Conservation (phyloP, 2,329 filamentous ascomycete genomes). For the Pyrenochaeta sp. region DNA sequence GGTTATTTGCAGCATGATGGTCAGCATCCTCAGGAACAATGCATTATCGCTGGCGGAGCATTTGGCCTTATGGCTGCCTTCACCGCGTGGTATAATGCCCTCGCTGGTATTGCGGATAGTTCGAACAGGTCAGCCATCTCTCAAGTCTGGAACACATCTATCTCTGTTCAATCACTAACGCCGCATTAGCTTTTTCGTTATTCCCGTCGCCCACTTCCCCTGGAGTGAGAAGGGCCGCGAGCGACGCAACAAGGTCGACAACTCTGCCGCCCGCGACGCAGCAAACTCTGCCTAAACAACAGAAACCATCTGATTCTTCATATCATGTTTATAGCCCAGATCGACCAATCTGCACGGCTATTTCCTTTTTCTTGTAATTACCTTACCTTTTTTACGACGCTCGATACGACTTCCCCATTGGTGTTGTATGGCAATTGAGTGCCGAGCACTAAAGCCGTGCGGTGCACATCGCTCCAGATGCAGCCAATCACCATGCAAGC, state of each 20-base stretch:
- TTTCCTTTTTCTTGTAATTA: no score
- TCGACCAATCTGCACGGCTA: no score
- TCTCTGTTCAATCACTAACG: no score
- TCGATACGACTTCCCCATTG: no score
- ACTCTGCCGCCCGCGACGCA: conserved; percentile 37
- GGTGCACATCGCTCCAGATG: no score
- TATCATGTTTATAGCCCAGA: no score
- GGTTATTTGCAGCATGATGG: conserved; percentile 58
- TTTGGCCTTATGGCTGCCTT: conserved; percentile 63
- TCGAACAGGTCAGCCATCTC: conserved; percentile 54
- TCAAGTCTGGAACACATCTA: no score
- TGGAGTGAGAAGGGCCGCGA: conserved; percentile 70
- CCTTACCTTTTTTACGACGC: no score
- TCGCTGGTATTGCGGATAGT: conserved; percentile 63
- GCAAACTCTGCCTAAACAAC: background rate
- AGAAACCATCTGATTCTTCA: no score
- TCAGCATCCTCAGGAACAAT: conserved; percentile 48
- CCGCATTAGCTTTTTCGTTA: conserved; percentile 79
- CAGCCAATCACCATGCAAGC: no score
- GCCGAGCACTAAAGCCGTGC: no score
- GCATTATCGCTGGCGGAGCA: conserved; percentile 61
- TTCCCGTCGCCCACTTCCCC: conserved; percentile 92
- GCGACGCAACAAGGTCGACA: conserved; percentile 49
- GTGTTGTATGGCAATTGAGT: no score
- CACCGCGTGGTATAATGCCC: conserved; percentile 62